Base-by-base conservation (phyloP, 2,329 filamentous ascomycete species). In the Fusarium redolens region DNA sequence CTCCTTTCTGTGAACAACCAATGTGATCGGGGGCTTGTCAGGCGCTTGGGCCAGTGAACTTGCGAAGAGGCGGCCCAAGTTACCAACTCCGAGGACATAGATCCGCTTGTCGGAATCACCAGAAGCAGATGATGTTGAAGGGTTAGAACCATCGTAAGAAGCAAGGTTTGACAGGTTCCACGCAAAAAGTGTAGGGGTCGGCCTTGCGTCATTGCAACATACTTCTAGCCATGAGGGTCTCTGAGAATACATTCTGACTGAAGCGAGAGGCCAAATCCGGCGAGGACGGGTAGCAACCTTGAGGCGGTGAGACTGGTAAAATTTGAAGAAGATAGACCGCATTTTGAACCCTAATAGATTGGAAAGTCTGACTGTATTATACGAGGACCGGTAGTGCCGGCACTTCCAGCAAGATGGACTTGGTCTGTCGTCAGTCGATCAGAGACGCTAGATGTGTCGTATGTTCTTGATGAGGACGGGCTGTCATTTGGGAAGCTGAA, bases 71-170 rank as follows among this genome's bases (percentile, higher is more conserved):
- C 90, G 90, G 18, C 95, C 95, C 17, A 97, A 86, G 78, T 94
- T 97, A 40, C 95, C 95, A 15, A 93, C 79, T 15, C 96, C 95
- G 6, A 97, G 83, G 52, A 98, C 87, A 78, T 96, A 90, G 69
- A 97, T 91, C 38, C 91, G 87, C n/a, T 79, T 79, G 40, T 78
- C 54, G 11, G 65, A 58, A 61, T 73, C 71, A 25, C 64, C 43
- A 11, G 59, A 54, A 57, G 51, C 52, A 18, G 20, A 35, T 18
- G 63, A 55, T 20, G 31, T 41, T 20, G 58, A 25, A 18, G 14
- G 12, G 4, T 35, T 25, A 11, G 55, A 40, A 5, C 31, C 58
- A 17, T 54, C 15, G 9, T 58, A 35, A 18, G 61, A 63, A 35
- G 67, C 55, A 25, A 83, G 50, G 37, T 83, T 82, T 41, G 75